Percentiles rank a stretch among this genome's conserved stretches.
Evolutionary conservation across 768 basidiomycete species (phyloP).

Genomic region (Lactarius pseudohatsudake): DNA sequence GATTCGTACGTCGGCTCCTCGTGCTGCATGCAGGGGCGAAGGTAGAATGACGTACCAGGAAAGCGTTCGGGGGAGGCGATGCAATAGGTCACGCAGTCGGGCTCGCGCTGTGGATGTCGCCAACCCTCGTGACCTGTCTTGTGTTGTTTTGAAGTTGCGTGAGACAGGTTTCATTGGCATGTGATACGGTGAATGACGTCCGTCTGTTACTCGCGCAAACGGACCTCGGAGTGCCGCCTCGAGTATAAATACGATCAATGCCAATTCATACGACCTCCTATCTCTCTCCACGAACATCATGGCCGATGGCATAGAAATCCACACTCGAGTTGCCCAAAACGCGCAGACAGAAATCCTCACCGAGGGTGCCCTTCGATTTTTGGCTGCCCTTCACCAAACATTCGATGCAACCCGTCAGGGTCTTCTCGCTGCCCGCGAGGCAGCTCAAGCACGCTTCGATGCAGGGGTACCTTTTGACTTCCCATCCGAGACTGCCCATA

Average conservation of each 20-base stretch:
- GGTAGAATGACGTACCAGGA: no score
- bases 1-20: no score
- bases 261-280: slow-evolving; percentile 16
- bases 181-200: no score
- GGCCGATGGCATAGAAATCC: slow-evolving; percentile 64
- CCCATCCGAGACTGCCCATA: slow-evolving; percentile 80
- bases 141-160: no score
- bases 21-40: no score
- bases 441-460: slow-evolving; percentile 75
- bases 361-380: slow-evolving; percentile 80
- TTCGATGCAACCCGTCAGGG: slow-evolving; percentile 89
- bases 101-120: no score
- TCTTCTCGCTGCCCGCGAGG: slow-evolving; percentile 76
- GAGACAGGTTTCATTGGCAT: no score
- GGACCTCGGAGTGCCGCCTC: slow-evolving; percentile 45
- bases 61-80: no score
- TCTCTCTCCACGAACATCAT: slow-evolving; percentile 39
- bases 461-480: slow-evolving; percentile 82
- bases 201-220: slow-evolving; percentile 12
- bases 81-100: no score
- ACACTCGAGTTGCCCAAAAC: slow-evolving; percentile 55
- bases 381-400: slow-evolving; percentile 90
- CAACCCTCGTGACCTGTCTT: no score
- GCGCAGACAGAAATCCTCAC: slow-evolving; percentile 84
- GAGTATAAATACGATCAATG: slow-evolving; percentile 36